Evolutionary conservation across 1,284 basidiomycete species (phyloP).

Genomic region (Ustilago cynodontis): DNA sequence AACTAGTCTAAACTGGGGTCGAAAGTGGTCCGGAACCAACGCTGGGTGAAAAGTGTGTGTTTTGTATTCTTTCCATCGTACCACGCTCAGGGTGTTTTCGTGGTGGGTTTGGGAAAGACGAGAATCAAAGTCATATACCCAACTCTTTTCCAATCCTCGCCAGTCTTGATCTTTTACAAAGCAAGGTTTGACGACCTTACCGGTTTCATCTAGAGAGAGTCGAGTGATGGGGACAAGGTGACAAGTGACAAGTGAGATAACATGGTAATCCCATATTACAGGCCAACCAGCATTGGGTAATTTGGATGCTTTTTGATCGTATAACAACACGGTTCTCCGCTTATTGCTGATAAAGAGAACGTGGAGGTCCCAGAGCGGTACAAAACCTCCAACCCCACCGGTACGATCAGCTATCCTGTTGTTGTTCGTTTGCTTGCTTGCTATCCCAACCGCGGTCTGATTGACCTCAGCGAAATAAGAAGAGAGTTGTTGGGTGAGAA

Average conservation of each 20-base stretch:
- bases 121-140: conserved; percentile 59
- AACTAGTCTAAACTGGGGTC: conserved; percentile 31
- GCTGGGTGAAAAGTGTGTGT: conserved; percentile 18
- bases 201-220: background rate
- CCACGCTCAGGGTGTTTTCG: conserved; percentile 12
- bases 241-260: conserved; percentile 41
- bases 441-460: conserved; percentile 11
- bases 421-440: background rate
- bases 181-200: background rate
- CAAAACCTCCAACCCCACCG: conserved; percentile 3
- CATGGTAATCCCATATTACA: conserved; percentile 64
- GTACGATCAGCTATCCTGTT: background rate
- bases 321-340: conserved; percentile 38
- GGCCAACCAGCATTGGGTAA: conserved; percentile 24
- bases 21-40: conserved; percentile 13
- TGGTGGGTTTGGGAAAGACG: conserved; percentile 7
- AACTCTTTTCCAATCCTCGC: conserved; percentile 25
- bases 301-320: conserved; percentile 43
- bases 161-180: background rate
- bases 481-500: conserved; percentile 23
- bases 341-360: conserved; percentile 53
- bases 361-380: conserved; percentile 41
- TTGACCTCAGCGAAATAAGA: conserved; percentile 1
- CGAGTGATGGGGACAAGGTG: conserved; percentile 9
- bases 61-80: conserved; percentile 13